phyloP scores from a whole-genome alignment of 176 grass and related monocot species.

The Oryza officinalis region DNA sequence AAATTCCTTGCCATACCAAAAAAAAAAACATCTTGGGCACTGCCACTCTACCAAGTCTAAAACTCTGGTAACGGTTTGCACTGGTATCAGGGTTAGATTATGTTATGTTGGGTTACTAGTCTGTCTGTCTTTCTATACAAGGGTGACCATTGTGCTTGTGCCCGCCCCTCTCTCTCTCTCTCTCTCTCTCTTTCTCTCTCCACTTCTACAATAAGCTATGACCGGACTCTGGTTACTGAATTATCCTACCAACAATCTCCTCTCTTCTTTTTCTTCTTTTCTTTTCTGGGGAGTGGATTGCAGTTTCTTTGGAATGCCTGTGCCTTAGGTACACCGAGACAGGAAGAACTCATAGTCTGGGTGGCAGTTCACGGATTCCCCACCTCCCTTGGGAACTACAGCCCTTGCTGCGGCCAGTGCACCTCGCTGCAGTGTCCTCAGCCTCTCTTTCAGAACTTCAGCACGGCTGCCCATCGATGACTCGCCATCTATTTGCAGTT shows the following conservation, averaged over 20 bases:
- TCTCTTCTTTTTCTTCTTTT: background rate
- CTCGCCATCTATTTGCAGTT: background rate
- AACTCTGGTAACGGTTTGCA: background rate
- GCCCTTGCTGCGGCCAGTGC: slow-evolving; percentile 60
- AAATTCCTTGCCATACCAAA: too few species aligned
- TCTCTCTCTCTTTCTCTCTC: background rate
- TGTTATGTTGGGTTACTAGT: background rate
- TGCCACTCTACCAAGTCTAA: background rate
- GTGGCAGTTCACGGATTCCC: slow-evolving; percentile 55
- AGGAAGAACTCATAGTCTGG: slow-evolving; percentile 78
- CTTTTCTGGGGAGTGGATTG: background rate
- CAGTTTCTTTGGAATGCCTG: background rate
- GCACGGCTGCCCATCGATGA: background rate
- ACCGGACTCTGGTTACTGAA: slow-evolving; percentile 42
- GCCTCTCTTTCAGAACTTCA: slow-evolving; percentile 58
- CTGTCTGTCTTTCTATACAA: slow-evolving; percentile 1
- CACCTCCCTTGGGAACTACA: slow-evolving; percentile 40
- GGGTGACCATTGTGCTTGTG: too few species aligned
- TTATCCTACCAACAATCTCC: slow-evolving; percentile 15
- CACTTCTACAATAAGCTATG: slow-evolving; percentile 20
- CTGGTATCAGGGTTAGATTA: slow-evolving; percentile 33
- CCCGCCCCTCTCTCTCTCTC: too few species aligned
- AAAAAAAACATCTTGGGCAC: background rate
- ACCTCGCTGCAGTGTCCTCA: slow-evolving; percentile 61
- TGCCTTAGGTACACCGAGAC: slow-evolving; percentile 56